Base-by-base conservation (phyloP, 176 grass and related monocot genomes). In the Oryza australiensis region DNA sequence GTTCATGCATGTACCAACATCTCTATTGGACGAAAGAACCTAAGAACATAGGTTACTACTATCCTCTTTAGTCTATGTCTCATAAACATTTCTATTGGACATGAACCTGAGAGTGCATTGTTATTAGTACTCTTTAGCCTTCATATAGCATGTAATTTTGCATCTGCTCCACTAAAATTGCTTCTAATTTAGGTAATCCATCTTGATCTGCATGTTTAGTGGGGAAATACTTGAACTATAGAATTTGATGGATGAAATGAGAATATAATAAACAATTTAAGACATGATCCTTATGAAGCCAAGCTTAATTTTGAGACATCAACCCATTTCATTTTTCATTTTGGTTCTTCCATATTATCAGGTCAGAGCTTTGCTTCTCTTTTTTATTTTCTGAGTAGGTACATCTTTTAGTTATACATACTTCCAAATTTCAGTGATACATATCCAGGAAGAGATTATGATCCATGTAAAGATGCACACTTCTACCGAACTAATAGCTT, bases 1-100 rank as follows among this genome's bases (percentile, higher is more conserved):
- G 2, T 65, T 34, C 46, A 76, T 67, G 30, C 16, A 37, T 76
- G 11, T 57, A 62, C 16, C 18, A 68, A 78, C 23, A 84, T 77
- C 73, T 53, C 33, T 32, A 7, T 18, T 77, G 16, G 64, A 77
- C 42, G 1, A 59, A 22, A n/a, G 24, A 45, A 11, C 28, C 3
- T 37, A 38, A 23, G 13, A 68, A 75, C 12, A 38, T 7, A 29
- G 9, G 15, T 5, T 46, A 37, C 5, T 9, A n/a, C 48, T 51
- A 6, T 18, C 20, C 15, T 20, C 48, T 51, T 51, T 20, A 51
- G 48, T 51, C 48, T 2, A 0, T 46, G 43, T 46, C 43, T 15
- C 38, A 40, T 9, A 10, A 40, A 46, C 13, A 15, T 46, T 0
- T 15, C 13, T 46, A 0, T 46, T 46, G 43, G 43, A 46, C 0